Percentiles rank a stretch among this genome's conserved stretches.
These are phyloP conservation scores for Kurtzmaniella fragi DNA, from an alignment of 805 yeast genomes.

Conservation along the genomic window DNA sequence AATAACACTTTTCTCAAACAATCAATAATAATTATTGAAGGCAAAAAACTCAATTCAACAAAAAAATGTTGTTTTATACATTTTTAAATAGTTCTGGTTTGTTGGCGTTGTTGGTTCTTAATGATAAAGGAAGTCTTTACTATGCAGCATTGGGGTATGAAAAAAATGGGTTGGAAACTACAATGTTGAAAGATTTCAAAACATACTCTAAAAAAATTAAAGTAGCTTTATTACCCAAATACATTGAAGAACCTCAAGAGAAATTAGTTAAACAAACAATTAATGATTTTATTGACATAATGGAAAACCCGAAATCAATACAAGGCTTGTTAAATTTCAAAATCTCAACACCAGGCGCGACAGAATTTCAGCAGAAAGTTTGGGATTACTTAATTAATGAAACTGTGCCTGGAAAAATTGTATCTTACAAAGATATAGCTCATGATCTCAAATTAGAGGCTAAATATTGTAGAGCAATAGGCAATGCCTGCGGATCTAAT, in stretches of 20 bases:
- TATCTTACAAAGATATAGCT: slow-evolving; percentile 31
- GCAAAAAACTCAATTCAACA: too few relatives aligned
- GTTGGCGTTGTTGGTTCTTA: slow-evolving; percentile 12
- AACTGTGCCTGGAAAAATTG: slow-evolving; percentile 22
- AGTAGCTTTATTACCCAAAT: background rate
- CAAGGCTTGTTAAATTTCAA: slow-evolving; percentile 7
- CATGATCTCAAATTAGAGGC: slow-evolving; percentile 17
- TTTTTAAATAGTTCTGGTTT: slow-evolving; percentile 5
- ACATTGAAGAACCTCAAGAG: background rate
- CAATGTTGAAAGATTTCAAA: slow-evolving; percentile 11
- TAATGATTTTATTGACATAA: slow-evolving; percentile 4
- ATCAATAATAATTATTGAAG: too few relatives aligned
- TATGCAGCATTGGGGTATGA: slow-evolving; percentile 17
- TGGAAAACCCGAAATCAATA: slow-evolving; percentile 9
- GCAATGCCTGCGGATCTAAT: slow-evolving; percentile 37
- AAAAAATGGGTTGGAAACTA: slow-evolving; percentile 2
- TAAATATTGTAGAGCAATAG: slow-evolving; percentile 33
- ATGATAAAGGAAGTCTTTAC: slow-evolving; percentile 11
- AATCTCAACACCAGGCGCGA: slow-evolving; percentile 28
- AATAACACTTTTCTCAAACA: too few relatives aligned
- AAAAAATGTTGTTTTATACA: slow-evolving; percentile 10
- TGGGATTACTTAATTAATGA: slow-evolving; percentile 27
- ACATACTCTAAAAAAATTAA: slow-evolving; percentile 1
- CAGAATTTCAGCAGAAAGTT: slow-evolving; percentile 31
- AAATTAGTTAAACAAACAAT: slow-evolving; percentile 6